Conservation (phyloP, 192 early-diverging fungal genomes). For the Backusella psychrophila region DNA sequence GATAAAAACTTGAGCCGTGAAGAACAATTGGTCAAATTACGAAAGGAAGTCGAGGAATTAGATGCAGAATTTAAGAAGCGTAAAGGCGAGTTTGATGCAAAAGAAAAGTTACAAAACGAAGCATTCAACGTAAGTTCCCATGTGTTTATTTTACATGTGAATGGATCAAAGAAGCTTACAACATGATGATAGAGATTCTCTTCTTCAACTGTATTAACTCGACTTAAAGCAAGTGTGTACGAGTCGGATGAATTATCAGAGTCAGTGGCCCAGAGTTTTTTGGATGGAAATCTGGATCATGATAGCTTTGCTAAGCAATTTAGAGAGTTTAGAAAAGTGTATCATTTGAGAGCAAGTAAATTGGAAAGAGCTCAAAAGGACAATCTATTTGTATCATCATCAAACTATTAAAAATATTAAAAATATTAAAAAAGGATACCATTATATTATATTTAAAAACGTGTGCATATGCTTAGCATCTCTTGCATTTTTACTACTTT, state of each 20-base stretch:
- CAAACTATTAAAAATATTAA: conserved; percentile 17
- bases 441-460: neutral
- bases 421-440: neutral
- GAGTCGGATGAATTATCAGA: conserved; percentile 57
- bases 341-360: conserved; percentile 51
- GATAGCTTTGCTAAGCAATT: conserved; percentile 50
- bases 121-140: neutral
- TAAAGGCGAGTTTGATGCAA: conserved; percentile 15
- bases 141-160: neutral
- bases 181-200: conserved; percentile 38
- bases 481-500: neutral
- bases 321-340: conserved; percentile 52
- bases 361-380: conserved; percentile 41
- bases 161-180: neutral
- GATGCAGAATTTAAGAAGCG: conserved; percentile 33
- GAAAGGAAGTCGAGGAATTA: conserved; percentile 35
- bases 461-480: neutral
- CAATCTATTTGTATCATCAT: conserved; percentile 25
- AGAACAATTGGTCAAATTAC: conserved; percentile 37
- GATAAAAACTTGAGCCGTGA: conserved; percentile 42
- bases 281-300: conserved; percentile 50
- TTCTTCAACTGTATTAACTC: conserved; percentile 41
- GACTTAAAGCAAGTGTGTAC: conserved; percentile 41
- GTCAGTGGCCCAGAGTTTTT: conserved; percentile 48
- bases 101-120: conserved; percentile 8